phyloP scores from a whole-genome alignment of 1,139 yeast species.

The Ogataea hybrid region DNA sequence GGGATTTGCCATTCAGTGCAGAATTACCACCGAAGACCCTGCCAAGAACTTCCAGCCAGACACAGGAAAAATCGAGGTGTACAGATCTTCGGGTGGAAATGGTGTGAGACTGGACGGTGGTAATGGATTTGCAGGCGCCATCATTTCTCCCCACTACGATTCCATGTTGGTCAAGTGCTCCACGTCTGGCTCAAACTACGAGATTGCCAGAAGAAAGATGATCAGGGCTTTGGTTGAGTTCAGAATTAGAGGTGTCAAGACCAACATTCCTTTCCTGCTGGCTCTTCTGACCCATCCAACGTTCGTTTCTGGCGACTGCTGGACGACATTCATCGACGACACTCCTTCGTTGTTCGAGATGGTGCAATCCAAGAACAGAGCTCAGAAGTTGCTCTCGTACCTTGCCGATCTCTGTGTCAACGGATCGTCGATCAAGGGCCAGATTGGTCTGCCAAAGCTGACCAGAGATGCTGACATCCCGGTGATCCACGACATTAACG shows the following conservation, averaged over 20 bases:
- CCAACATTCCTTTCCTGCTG: constrained; percentile 93
- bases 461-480: constrained; percentile 75
- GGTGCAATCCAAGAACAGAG: constrained; percentile 95
- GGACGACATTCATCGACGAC: constrained; percentile 99
- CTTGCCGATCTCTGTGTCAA: constrained; percentile 92
- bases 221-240: constrained; percentile 93
- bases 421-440: constrained; percentile 95
- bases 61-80: constrained; percentile 97
- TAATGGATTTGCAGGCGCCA: constrained; percentile 98
- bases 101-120: constrained; percentile 99
- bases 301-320: constrained; percentile 85
- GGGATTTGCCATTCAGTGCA: constrained; percentile 98
- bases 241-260: constrained; percentile 98
- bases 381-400: constrained; percentile 85
- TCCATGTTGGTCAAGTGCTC: constrained; percentile 98
- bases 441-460: constrained; percentile 86
- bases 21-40: constrained; percentile 99
- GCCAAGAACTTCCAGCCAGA: constrained; percentile 97
- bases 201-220: constrained; percentile 97
- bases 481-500: constrained; percentile 58
- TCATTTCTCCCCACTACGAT: constrained; percentile 96
- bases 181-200: constrained; percentile 94
- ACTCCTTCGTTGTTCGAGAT: constrained; percentile 95
- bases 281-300: constrained; percentile 91
- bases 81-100: constrained; percentile 98